Conservation (phyloP, 495 filamentous ascomycete genomes). For the Geoglossum glabrum region DNA sequence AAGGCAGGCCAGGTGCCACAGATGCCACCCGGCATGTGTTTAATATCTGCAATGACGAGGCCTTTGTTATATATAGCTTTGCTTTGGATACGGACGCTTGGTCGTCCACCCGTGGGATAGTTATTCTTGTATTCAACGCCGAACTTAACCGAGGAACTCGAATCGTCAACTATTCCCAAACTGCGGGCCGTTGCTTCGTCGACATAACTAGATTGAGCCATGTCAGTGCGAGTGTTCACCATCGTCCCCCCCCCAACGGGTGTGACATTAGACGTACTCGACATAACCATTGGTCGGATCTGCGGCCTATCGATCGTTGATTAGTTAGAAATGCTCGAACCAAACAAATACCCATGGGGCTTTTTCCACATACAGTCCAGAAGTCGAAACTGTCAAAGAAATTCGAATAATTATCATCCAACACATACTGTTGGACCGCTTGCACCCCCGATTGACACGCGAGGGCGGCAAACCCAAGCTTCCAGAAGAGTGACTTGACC, state of each 20-base stretch:
- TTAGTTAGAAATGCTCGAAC: background rate
- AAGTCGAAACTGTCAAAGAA: background rate
- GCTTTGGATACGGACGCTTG: slow-evolving; percentile 47
- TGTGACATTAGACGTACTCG: slow-evolving; percentile 19
- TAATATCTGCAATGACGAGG: slow-evolving; percentile 53
- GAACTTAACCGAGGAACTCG: slow-evolving; percentile 26
- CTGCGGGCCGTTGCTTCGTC: slow-evolving; percentile 32
- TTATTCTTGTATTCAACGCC: slow-evolving; percentile 27
- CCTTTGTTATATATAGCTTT: slow-evolving; percentile 49
- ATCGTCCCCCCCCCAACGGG: background rate
- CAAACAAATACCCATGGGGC: background rate
- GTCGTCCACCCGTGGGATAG: slow-evolving; percentile 31
- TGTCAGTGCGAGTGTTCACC: background rate
- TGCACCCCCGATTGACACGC: too few species aligned
- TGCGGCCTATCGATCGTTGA: slow-evolving; percentile 10
- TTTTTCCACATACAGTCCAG: background rate
- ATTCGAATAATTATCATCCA: too few species aligned
- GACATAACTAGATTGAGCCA: slow-evolving; percentile 17
- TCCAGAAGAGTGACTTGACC: too few species aligned
- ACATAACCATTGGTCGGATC: slow-evolving; percentile 58
- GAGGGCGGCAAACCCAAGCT: too few species aligned
- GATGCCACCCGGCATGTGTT: slow-evolving; percentile 49
- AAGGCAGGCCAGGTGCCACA: slow-evolving; percentile 62
- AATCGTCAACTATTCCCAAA: slow-evolving; percentile 35
- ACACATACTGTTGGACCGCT: too few species aligned